These are phyloP conservation scores for Protomyces gravidus DNA, from an alignment of 1,139 yeast species.

Conservation along the genomic window DNA sequence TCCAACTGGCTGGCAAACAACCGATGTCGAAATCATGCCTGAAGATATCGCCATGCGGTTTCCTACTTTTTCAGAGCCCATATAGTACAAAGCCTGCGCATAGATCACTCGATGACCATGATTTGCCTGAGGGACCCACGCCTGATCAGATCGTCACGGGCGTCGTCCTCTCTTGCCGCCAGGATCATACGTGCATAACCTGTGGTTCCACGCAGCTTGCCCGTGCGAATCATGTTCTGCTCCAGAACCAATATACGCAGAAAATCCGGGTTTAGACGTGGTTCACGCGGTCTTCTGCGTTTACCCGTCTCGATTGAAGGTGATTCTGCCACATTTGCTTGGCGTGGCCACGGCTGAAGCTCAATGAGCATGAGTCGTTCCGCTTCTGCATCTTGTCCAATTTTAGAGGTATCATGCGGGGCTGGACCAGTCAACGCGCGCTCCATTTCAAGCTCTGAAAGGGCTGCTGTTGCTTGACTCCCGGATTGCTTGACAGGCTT, in stretches of 20 bases:
- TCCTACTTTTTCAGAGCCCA: too few relatives aligned
- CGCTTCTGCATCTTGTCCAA: not conserved
- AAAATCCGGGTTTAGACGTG: constrained; percentile 42
- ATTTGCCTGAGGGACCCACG: not conserved
- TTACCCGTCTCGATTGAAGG: not conserved
- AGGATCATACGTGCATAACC: constrained; percentile 42
- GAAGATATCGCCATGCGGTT: too few relatives aligned
- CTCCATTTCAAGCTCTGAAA: constrained; percentile 18
- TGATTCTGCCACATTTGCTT: not conserved
- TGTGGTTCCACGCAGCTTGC: constrained; percentile 40
- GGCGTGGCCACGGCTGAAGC: constrained; percentile 10
- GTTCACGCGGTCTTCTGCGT: constrained; percentile 36
- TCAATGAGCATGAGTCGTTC: constrained; percentile 3
- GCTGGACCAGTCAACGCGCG: not conserved
- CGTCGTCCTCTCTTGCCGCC: constrained; percentile 37
- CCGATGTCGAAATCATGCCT: too few relatives aligned
- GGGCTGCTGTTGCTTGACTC: constrained; percentile 5
- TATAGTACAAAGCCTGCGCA: too few relatives aligned
- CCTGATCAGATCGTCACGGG: not conserved
- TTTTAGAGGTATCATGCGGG: not conserved
- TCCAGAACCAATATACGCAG: constrained; percentile 42
- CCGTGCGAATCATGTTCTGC: constrained; percentile 40
- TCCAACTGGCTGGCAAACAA: too few relatives aligned
- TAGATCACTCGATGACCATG: not conserved
- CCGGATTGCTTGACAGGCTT: constrained; percentile 12